A percentile compares a stretch with the other conserved stretches of the same genome.
Evolutionary conservation across 768 basidiomycete genomes (phyloP).

Genomic region (Lactifluus pinguis): DNA sequence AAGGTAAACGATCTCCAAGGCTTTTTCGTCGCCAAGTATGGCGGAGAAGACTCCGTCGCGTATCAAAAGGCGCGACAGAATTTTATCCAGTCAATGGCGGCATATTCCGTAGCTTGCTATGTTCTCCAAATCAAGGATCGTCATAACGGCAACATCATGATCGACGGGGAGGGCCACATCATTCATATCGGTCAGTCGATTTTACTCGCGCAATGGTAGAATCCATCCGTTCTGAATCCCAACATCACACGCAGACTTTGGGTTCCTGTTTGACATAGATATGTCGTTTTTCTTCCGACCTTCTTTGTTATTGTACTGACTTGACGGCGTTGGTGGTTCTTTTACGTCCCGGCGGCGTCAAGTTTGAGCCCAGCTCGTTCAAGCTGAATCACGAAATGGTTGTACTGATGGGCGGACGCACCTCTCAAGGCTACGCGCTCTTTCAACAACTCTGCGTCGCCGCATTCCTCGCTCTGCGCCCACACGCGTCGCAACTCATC

Average conservation of each 20-base stretch:
- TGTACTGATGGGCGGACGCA: constrained; percentile 89
- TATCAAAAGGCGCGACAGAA: constrained; percentile 92
- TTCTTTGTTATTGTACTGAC: neutral
- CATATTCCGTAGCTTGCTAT: constrained; percentile 96
- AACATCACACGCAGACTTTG: constrained; percentile 62
- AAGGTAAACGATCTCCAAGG: constrained; percentile 94
- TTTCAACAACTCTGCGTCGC: constrained; percentile 94
- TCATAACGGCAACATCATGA: constrained; percentile 99
- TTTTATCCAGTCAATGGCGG: constrained; percentile 99
- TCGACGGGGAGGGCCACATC: constrained; percentile 95
- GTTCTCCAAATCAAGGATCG: constrained; percentile 98
- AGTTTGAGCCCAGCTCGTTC: constrained; percentile 97
- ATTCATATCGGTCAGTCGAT: constrained; percentile 75
- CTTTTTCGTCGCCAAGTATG: constrained; percentile 92
- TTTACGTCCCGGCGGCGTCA: constrained; percentile 63
- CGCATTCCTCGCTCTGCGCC: constrained; percentile 94
- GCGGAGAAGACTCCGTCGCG: constrained; percentile 75
- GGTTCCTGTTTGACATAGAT: constrained; percentile 98
- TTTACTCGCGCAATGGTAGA: neutral
- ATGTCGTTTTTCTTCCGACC: constrained; percentile 35
- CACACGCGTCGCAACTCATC: constrained; percentile 84
- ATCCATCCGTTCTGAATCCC: neutral
- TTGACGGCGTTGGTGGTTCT: neutral
- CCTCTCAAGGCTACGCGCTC: constrained; percentile 88
- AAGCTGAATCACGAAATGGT: constrained; percentile 99